These are phyloP conservation scores for Rhodotorula sphaerocarpa DNA, from an alignment of 768 basidiomycete species.

Conservation along the genomic window DNA sequence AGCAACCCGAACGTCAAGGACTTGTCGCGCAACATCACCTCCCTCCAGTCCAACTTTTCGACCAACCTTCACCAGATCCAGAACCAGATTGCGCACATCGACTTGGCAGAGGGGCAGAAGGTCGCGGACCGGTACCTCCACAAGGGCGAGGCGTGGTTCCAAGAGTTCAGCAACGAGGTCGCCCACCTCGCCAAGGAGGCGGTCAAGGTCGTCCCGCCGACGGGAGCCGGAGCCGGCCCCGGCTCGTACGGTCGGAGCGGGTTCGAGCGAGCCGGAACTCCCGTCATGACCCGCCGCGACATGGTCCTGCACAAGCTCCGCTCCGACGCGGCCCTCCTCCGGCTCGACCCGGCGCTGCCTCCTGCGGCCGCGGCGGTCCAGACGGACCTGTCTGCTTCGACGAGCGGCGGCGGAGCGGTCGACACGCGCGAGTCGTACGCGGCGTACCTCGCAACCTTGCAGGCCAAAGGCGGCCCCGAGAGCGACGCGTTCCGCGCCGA, in stretches of 20 bases:
- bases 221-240: conserved; percentile 28
- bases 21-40: conserved; percentile 27
- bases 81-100: conserved; percentile 42
- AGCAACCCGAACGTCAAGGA: conserved; percentile 28
- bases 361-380: conserved; percentile 7
- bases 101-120: conserved; percentile 42
- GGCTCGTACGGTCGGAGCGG: conserved; percentile 8
- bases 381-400: too few relatives aligned
- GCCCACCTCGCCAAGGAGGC: conserved; percentile 45
- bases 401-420: background rate
- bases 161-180: conserved; percentile 42
- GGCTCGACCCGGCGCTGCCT: conserved; percentile 42
- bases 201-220: conserved; percentile 47
- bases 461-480: conserved; percentile 26
- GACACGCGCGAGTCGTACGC: conserved; percentile 29
- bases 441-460: conserved; percentile 40
- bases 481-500: conserved; percentile 44
- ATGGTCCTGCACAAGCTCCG: conserved; percentile 43
- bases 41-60: conserved; percentile 20
- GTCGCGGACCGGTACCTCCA: conserved; percentile 46
- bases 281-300: conserved; percentile 41
- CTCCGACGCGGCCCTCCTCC: conserved; percentile 42
- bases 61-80: conserved; percentile 28
- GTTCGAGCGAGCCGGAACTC: background rate
- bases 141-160: conserved; percentile 41